A percentile compares a stretch with the other conserved stretches of the same genome.
phyloP scores from a whole-genome alignment of 2,329 filamentous ascomycete species.

The Onygenales sp. region DNA sequence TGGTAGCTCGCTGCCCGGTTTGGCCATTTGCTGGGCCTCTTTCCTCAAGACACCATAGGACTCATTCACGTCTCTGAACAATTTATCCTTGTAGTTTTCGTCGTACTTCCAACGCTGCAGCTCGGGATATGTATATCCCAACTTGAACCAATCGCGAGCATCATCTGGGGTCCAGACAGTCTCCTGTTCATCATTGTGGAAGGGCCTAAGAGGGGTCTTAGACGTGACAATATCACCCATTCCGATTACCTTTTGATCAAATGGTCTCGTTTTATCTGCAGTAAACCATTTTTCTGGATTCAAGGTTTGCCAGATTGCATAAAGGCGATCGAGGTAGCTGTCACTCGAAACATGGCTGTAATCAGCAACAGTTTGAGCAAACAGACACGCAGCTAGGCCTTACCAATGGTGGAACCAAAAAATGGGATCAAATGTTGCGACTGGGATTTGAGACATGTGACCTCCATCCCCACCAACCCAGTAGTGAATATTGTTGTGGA shows the following conservation, averaged over 20 bases:
- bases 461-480: slow-evolving; percentile 49
- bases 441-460: slow-evolving; percentile 62
- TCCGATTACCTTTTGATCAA: not conserved
- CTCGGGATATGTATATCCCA: slow-evolving; percentile 1
- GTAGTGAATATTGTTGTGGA: slow-evolving; percentile 40
- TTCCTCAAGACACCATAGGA: not conserved
- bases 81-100: not conserved
- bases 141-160: not conserved
- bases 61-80: not conserved
- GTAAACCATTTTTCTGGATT: not conserved
- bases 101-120: not conserved
- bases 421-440: slow-evolving; percentile 64
- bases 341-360: not conserved
- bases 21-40: not conserved
- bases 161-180: not conserved
- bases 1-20: not conserved
- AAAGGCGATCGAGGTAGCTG: not conserved
- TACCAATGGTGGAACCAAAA: slow-evolving; percentile 3
- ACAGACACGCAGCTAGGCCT: not conserved
- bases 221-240: not conserved
- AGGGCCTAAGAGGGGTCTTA: not conserved
- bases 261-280: not conserved
- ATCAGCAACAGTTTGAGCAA: not conserved
- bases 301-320: not conserved
- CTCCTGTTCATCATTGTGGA: not conserved